phyloP scores from a whole-genome alignment of 345 rosid species.

The Passiflora organensis region DNA sequence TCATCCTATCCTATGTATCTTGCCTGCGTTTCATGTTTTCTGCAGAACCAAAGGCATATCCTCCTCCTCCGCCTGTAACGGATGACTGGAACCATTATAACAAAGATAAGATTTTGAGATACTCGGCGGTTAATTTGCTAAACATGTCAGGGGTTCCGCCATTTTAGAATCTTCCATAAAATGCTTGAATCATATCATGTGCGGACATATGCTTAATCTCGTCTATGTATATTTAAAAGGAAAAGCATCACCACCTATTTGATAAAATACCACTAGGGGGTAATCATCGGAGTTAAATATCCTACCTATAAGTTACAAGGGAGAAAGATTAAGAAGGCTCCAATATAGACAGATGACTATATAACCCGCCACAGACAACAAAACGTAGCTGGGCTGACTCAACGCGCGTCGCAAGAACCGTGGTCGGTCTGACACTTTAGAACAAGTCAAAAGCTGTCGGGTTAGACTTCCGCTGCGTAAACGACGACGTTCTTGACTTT shows the following conservation, averaged over 20 bases:
- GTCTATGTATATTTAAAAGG: not conserved
- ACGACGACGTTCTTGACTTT: slow-evolving; percentile 36
- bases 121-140: too few relatives aligned
- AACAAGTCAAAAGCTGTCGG: slow-evolving; percentile 59
- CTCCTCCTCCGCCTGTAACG: too few relatives aligned
- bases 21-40: too few relatives aligned
- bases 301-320: slow-evolving; percentile 4
- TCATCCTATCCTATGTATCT: too few relatives aligned
- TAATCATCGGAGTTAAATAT: slow-evolving; percentile 6
- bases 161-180: too few relatives aligned
- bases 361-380: too few relatives aligned
- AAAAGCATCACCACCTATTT: not conserved
- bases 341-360: slow-evolving; percentile 22
- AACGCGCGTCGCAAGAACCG: slow-evolving; percentile 32
- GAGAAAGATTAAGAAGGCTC: not conserved
- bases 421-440: slow-evolving; percentile 27
- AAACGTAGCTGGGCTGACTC: too few relatives aligned
- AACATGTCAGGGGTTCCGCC: too few relatives aligned
- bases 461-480: slow-evolving; percentile 22
- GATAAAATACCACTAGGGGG: slow-evolving; percentile 1
- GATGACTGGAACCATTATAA: too few relatives aligned
- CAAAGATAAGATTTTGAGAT: too few relatives aligned
- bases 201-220: not conserved
- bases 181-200: not conserved
- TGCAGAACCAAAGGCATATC: too few relatives aligned